phyloP scores from a whole-genome alignment of 768 basidiomycete genomes.

The Tylopilus felleus region DNA sequence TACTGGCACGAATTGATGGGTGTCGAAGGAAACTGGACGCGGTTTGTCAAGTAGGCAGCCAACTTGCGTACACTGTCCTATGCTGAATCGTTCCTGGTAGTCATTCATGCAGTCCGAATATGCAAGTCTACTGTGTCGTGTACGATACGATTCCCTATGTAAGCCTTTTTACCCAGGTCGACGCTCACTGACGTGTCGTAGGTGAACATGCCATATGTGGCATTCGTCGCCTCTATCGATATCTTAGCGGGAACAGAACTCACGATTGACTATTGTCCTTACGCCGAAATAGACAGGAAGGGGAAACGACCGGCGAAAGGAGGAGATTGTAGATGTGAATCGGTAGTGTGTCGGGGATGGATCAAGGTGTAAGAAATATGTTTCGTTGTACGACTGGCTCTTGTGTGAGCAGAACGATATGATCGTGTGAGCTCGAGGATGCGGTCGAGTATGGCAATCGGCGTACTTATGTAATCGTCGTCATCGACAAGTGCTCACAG shows the following conservation, averaged over 20 bases:
- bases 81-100: slow-evolving; percentile 34
- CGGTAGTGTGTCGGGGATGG: slow-evolving; percentile 38
- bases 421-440: background rate
- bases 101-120: slow-evolving; percentile 65
- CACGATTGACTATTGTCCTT: slow-evolving; percentile 63
- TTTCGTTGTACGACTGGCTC: background rate
- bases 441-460: too few relatives aligned
- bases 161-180: background rate
- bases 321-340: slow-evolving; percentile 37
- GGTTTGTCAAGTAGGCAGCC: slow-evolving; percentile 61
- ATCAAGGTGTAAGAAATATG: slow-evolving; percentile 14
- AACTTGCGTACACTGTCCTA: background rate
- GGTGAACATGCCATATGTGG: slow-evolving; percentile 61
- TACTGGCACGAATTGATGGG: slow-evolving; percentile 1
- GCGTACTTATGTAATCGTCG: too few relatives aligned
- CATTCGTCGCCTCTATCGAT: slow-evolving; percentile 48
- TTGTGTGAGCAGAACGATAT: background rate
- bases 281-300: slow-evolving; percentile 25
- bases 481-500: too few relatives aligned
- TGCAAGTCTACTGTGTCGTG: slow-evolving; percentile 54
- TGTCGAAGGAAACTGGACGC: slow-evolving; percentile 66
- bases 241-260: slow-evolving; percentile 55
- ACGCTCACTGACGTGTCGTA: slow-evolving; percentile 20
- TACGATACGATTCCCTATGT: slow-evolving; percentile 62
- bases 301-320: slow-evolving; percentile 27